Evolutionary conservation across 2,329 filamentous ascomycete species (phyloP).

Genomic region (Aschersonia sp.): DNA sequence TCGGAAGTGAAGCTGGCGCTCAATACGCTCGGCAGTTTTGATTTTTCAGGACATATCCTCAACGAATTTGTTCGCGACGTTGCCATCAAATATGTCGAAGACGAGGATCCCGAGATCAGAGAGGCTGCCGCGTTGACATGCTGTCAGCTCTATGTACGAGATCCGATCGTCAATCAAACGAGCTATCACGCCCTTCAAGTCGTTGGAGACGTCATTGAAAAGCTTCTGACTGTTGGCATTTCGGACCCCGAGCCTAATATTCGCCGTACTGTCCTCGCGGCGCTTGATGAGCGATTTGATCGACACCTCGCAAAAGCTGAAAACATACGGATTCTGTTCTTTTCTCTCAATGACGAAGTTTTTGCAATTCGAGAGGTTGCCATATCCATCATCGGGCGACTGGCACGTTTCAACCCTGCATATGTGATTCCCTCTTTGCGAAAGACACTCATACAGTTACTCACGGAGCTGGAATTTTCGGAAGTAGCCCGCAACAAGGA

Average conservation of each 20-base stretch:
- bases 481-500: slow-evolving; percentile 91
- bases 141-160: slow-evolving; percentile 91
- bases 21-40: slow-evolving; percentile 93
- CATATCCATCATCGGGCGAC: slow-evolving; percentile 87
- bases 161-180: slow-evolving; percentile 95
- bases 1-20: slow-evolving; percentile 84
- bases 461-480: slow-evolving; percentile 92
- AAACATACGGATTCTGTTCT: slow-evolving; percentile 89
- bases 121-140: slow-evolving; percentile 93
- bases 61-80: slow-evolving; percentile 99
- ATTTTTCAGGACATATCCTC: slow-evolving; percentile 81
- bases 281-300: slow-evolving; percentile 87
- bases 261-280: slow-evolving; percentile 71
- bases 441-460: slow-evolving; percentile 87
- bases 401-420: slow-evolving; percentile 83
- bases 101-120: slow-evolving; percentile 83
- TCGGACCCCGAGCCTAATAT: slow-evolving; percentile 86
- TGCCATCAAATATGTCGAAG: slow-evolving; percentile 94
- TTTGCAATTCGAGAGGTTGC: slow-evolving; percentile 88
- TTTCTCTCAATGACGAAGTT: slow-evolving; percentile 88
- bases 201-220: slow-evolving; percentile 95
- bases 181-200: slow-evolving; percentile 95
- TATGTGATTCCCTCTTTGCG: slow-evolving; percentile 93
- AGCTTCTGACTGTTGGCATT: slow-evolving; percentile 84
- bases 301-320: slow-evolving; percentile 93